Conservation (phyloP, 2,329 filamentous ascomycete genomes). For the Hymenoscyphus infarciens region DNA sequence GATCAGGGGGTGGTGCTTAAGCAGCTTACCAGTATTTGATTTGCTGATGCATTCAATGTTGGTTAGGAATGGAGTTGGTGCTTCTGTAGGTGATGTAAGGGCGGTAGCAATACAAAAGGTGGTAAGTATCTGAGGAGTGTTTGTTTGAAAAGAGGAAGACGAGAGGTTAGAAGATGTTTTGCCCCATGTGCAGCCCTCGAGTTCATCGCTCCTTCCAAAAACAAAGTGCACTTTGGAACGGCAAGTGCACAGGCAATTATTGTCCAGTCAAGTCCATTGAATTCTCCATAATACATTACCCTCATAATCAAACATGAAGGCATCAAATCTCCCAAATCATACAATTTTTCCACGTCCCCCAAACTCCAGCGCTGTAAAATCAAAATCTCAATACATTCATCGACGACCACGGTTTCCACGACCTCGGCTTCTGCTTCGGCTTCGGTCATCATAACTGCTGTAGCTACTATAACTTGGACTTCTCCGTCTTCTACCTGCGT, state of each 20-base stretch:
- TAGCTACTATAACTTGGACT: constrained; percentile 63
- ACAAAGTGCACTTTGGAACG: background rate
- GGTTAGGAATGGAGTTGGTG: background rate
- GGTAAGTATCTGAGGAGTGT: background rate
- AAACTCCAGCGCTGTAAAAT: constrained; percentile 25
- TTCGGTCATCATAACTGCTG: constrained; percentile 50
- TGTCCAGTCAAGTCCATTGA: background rate
- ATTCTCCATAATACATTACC: background rate
- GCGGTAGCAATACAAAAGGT: background rate
- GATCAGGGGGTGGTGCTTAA: background rate
- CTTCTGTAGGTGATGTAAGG: background rate
- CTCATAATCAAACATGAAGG: background rate
- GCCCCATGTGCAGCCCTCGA: background rate
- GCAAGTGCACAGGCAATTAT: background rate
- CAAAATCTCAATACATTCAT: constrained; percentile 18
- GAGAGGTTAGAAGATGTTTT: background rate
- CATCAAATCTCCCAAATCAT: constrained; percentile 5
- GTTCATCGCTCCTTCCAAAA: background rate
- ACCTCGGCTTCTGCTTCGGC: constrained; percentile 37
- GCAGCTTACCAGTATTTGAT: background rate
- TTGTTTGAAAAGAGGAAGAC: background rate
- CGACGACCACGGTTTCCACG: constrained; percentile 30
- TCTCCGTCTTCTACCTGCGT: constrained; percentile 43
- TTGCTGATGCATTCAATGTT: background rate
- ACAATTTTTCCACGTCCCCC: constrained; percentile 5